These are phyloP conservation scores for Bombardia bombarda DNA, from an alignment of 495 filamentous ascomycete genomes.

Conservation along the genomic window DNA sequence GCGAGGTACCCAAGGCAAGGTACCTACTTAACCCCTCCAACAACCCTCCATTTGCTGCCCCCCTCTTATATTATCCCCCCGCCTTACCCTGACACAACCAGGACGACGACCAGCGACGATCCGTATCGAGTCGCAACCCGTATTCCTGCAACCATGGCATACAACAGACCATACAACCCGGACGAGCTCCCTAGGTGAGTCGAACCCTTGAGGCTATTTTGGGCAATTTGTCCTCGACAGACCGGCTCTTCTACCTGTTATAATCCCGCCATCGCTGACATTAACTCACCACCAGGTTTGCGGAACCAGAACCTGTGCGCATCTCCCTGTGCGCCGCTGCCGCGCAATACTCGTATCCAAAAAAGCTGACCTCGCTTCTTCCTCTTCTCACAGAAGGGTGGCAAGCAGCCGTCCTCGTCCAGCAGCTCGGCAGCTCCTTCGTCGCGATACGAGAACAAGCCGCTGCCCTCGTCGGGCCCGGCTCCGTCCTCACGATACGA, in stretches of 20 bases:
- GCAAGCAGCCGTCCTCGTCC: slow-evolving; percentile 3
- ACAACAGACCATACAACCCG: slow-evolving; percentile 89
- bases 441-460: neutral
- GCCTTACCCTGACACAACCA: slow-evolving; percentile 13
- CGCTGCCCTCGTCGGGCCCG: neutral
- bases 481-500: slow-evolving; percentile 29
- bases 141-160: slow-evolving; percentile 60
- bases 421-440: slow-evolving; percentile 4
- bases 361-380: slow-evolving; percentile 8
- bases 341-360: too few species aligned
- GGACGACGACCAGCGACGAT: slow-evolving; percentile 13
- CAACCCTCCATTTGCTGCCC: neutral
- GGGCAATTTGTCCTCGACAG: too few species aligned
- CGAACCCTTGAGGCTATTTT: too few species aligned
- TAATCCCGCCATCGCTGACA: slow-evolving; percentile 14
- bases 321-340: slow-evolving; percentile 2
- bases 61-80: slow-evolving; percentile 1
- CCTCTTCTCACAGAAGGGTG: slow-evolving; percentile 23
- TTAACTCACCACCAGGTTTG: slow-evolving; percentile 52
- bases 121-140: slow-evolving; percentile 5
- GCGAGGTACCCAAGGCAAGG: neutral
- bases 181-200: slow-evolving; percentile 94
- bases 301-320: slow-evolving; percentile 85
- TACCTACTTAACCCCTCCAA: neutral
- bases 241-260: neutral